Base-by-base conservation (phyloP, 106 monocot genomes). In the Gastrodia elata region DNA sequence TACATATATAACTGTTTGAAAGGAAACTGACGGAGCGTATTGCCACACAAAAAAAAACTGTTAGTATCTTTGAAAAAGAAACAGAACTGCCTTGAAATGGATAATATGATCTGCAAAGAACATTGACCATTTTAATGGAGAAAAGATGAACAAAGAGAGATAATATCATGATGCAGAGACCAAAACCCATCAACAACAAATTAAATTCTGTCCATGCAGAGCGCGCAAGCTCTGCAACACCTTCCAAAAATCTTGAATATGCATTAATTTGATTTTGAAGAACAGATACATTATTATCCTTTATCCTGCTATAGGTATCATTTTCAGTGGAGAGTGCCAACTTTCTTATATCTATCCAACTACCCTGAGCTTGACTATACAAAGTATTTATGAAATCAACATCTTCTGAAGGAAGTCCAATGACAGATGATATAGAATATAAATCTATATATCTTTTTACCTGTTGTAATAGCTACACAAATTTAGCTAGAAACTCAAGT, bases 141-240 rank as follows among this genome's bases (percentile, higher is more conserved):
- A 73, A 82, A 68, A 88, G 20, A 44, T 98, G 91, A 74, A 80
- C 75, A n/a, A 75, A 42, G 67, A 98, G 41, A 15, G 93, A 87
- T 43, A 82, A 38, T 61, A 91, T 20, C 76, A 98, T 80, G 61
- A 93, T 6, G 33, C 30, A 38, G 38, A 93, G 82, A 64, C 97
- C 97, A 83, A 77, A 61, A 27, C 73, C 80, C 98, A 98, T 98
- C 76, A 88, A 71, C 44, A 57, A 39, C 71, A 93, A 77, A 85
- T 98, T 85, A 82, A 98, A 98, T 58, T 98, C 93, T 15, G 98
- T 93, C 98, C 98, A 98, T 57, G 91, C 87, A 58, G 87, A 87
- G 32, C 93, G 90, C 78, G 98, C 98, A 78, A 98, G 83, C 76
- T 84, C 73, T 11, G 98, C 93, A 83, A 98, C 87, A 78, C 78